phyloP scores from a whole-genome alignment of 495 filamentous ascomycete species.

The Arthonia radiata region DNA sequence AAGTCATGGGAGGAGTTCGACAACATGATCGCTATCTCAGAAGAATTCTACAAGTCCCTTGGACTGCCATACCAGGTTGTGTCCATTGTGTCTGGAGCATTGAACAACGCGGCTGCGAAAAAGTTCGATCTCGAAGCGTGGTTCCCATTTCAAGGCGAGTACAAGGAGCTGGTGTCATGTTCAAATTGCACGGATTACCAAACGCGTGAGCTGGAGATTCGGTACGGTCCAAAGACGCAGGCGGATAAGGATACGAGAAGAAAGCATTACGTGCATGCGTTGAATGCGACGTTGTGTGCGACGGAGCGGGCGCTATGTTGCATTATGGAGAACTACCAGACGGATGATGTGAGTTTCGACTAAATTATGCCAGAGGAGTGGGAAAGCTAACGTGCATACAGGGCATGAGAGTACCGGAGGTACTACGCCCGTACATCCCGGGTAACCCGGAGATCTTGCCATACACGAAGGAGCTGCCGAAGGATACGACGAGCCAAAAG shows the following conservation, averaged over 20 bases:
- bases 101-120: slow-evolving; percentile 84
- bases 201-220: slow-evolving; percentile 63
- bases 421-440: slow-evolving; percentile 76
- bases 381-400: slow-evolving; percentile 15
- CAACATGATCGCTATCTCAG: slow-evolving; percentile 66
- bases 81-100: slow-evolving; percentile 76
- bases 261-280: slow-evolving; percentile 83
- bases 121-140: slow-evolving; percentile 94
- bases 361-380: slow-evolving; percentile 2
- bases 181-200: slow-evolving; percentile 96
- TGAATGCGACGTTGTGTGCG: slow-evolving; percentile 81
- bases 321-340: slow-evolving; percentile 90
- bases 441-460: slow-evolving; percentile 70
- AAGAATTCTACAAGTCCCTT: slow-evolving; percentile 85
- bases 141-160: slow-evolving; percentile 91
- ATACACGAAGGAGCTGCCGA: slow-evolving; percentile 62
- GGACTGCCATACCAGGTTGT: slow-evolving; percentile 75
- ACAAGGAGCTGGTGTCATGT: slow-evolving; percentile 84
- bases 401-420: slow-evolving; percentile 69
- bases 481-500: slow-evolving; percentile 38
- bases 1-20: slow-evolving; percentile 88
- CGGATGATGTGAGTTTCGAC: slow-evolving; percentile 36
- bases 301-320: slow-evolving; percentile 89
- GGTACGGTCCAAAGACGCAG: slow-evolving; percentile 33
- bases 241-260: slow-evolving; percentile 52